phyloP scores from a whole-genome alignment of 768 basidiomycete genomes.

The Dendrothele bispora region DNA sequence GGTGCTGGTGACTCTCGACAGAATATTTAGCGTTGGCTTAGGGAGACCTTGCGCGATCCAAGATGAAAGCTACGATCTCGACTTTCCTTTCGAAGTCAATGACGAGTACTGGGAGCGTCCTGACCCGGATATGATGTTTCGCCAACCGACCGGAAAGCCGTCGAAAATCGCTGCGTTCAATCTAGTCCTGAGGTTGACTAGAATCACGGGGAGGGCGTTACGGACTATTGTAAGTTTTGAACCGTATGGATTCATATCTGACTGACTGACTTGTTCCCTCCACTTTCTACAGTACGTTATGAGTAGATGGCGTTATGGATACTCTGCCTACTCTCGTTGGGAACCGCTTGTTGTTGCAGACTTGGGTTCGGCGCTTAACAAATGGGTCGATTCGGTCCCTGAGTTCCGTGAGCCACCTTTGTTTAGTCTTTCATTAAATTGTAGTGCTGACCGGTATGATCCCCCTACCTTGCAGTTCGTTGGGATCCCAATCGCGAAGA shows the following conservation, averaged over 20 bases:
- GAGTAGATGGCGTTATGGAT: conserved; percentile 42
- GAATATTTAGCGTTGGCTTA: conserved; percentile 31
- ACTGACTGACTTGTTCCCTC: background rate
- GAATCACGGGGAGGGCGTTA: conserved; percentile 41
- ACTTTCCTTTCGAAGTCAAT: conserved; percentile 53
- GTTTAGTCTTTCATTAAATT: background rate
- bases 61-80: conserved; percentile 54
- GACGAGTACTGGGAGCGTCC: conserved; percentile 51
- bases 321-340: conserved; percentile 23
- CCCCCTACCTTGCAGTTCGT: conserved; percentile 16
- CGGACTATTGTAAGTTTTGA: conserved; percentile 38
- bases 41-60: conserved; percentile 58
- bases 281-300: conserved; percentile 12
- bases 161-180: conserved; percentile 42
- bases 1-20: conserved; percentile 20
- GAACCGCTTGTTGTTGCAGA: conserved; percentile 37
- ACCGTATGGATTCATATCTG: too few relatives aligned
- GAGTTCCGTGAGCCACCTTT: conserved; percentile 2
- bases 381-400: conserved; percentile 45
- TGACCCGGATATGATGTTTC: conserved; percentile 38
- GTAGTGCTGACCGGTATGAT: background rate
- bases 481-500: conserved; percentile 40
- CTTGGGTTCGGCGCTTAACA: conserved; percentile 43
- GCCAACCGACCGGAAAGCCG: conserved; percentile 45
- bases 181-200: conserved; percentile 42